Base-by-base conservation (phyloP, 1,284 basidiomycete species). In the Tilletia indica region DNA sequence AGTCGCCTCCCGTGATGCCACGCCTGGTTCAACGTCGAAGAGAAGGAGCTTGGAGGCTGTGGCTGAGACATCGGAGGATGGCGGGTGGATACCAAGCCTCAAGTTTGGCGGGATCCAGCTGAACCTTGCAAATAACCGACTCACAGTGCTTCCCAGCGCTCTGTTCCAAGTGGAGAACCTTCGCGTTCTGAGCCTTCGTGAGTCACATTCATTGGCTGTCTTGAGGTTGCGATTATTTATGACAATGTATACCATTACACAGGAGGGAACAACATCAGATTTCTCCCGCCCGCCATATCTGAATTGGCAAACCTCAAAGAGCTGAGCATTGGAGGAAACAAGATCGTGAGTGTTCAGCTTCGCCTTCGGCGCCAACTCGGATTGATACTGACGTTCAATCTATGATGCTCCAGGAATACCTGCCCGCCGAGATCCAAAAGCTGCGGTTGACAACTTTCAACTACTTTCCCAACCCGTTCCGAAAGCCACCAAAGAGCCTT, bases 121-220 rank as follows among this genome's bases (percentile, higher is more conserved):
- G 21, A 73, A 71, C 66, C 54, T 78, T 25, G 71, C 68, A 61
- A 73, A 76, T 74, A 83, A 83, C 66, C 56, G 66, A 19, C 75
- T 83, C 51, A 80, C 76, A 16, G 69, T 69, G 5, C 73, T 83
- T 16, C 81, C 82, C 11, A 80, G 78, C 68, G 82, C 81, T 0
- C 76, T 83, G 48, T 83, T 83, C 70, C 76, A 80, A 51, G 74
- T 83, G 16, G 71, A 74, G 36, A 82, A 82, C 58, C 77, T 83
- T 11, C 74, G 77, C 51, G 81, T 82, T 51, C 74, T 83, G n/a
- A 80, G 80, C 12, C 68, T 83, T n/a, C 78, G 82, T 16, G 76
- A 78, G 54, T 58, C 14, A 14, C 21, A 19, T 2, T 31, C 25
- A 31, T 31, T 31, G 11, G 11, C 34, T 68, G 54, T 0, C 5